phyloP scores from a whole-genome alignment of 2,329 filamentous ascomycete genomes.

The Colletotrichum salicis region DNA sequence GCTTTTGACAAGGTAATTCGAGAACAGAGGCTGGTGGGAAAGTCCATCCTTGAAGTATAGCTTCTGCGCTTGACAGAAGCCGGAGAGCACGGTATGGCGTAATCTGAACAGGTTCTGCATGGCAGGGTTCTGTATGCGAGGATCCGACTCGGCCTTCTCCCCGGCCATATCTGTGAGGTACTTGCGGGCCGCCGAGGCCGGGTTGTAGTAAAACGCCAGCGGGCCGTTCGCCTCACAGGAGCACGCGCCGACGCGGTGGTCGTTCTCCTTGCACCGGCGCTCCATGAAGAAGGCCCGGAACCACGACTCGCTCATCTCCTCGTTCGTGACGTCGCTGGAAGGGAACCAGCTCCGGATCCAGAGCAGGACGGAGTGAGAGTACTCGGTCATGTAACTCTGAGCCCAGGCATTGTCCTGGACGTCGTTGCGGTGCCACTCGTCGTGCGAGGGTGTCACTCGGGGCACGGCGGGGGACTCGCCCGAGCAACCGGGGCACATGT shows the following conservation, averaged over 20 bases:
- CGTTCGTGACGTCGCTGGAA: background rate
- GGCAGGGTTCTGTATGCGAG: background rate
- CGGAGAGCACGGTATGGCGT: constrained; percentile 4
- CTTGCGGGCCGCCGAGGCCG: constrained; percentile 26
- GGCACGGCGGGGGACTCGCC: constrained; percentile 31
- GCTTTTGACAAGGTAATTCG: background rate
- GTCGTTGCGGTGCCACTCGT: constrained; percentile 23
- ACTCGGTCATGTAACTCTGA: constrained; percentile 18
- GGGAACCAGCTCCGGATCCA: constrained; percentile 6
- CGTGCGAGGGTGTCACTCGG: constrained; percentile 9
- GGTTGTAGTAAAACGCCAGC: constrained; percentile 30
- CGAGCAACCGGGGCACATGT: constrained; percentile 32
- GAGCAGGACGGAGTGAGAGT: constrained; percentile 1
- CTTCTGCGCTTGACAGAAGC: constrained; percentile 4
- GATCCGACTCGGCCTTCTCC: background rate
- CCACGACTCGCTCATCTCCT: constrained; percentile 6
- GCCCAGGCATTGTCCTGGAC: constrained; percentile 22
- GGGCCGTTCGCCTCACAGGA: constrained; percentile 32
- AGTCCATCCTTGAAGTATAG: constrained; percentile 24
- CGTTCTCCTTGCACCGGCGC: constrained; percentile 32
- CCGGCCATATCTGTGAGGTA: constrained; percentile 16
- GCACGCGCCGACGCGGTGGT: constrained; percentile 21
- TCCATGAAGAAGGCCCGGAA: constrained; percentile 26
- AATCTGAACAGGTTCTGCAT: background rate
- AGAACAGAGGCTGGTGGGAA: constrained; percentile 23